A percentile compares a stretch with the other conserved stretches of the same genome.
phyloP scores from a whole-genome alignment of 2,329 filamentous ascomycete species.

The Ustulina deusta region DNA sequence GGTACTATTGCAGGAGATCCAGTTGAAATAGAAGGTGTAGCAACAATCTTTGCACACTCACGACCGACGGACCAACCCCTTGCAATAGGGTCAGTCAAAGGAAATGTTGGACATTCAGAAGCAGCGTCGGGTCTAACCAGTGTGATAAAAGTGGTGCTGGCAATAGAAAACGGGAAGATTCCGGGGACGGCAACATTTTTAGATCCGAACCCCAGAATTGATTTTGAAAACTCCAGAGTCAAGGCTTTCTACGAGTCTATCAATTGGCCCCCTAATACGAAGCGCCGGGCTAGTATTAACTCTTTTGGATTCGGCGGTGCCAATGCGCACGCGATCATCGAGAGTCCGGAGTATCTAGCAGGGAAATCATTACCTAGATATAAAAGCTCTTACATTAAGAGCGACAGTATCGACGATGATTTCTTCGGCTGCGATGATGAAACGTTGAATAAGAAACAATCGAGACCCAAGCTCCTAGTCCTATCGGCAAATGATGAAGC shows the following conservation, averaged over 20 bases:
- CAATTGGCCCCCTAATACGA: slow-evolving; percentile 5
- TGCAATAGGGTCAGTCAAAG: slow-evolving; percentile 22
- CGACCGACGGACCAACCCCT: not conserved
- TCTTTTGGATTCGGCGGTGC: slow-evolving; percentile 29
- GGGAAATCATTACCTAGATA: not conserved
- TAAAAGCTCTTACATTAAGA: not conserved
- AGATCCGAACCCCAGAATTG: slow-evolving; percentile 23
- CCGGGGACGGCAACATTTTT: slow-evolving; percentile 24
- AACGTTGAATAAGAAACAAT: not conserved
- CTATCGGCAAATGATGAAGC: slow-evolving; percentile 22
- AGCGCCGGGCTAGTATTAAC: slow-evolving; percentile 26
- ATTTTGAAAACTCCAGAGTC: slow-evolving; percentile 13
- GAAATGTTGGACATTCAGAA: slow-evolving; percentile 31
- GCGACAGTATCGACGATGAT: not conserved
- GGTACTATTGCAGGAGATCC: slow-evolving; percentile 24
- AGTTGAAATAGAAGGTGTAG: slow-evolving; percentile 9
- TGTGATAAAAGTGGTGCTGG: slow-evolving; percentile 23
- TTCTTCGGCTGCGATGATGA: not conserved
- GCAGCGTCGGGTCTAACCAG: slow-evolving; percentile 23
- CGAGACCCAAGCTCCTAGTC: not conserved
- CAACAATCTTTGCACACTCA: slow-evolving; percentile 8
- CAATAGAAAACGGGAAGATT: slow-evolving; percentile 22
- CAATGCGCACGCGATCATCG: slow-evolving; percentile 29
- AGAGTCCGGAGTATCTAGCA: not conserved
- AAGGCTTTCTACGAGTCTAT: not conserved